Conservation (phyloP, 2,329 filamentous ascomycete species). For the Furcasterigmium furcatum region DNA sequence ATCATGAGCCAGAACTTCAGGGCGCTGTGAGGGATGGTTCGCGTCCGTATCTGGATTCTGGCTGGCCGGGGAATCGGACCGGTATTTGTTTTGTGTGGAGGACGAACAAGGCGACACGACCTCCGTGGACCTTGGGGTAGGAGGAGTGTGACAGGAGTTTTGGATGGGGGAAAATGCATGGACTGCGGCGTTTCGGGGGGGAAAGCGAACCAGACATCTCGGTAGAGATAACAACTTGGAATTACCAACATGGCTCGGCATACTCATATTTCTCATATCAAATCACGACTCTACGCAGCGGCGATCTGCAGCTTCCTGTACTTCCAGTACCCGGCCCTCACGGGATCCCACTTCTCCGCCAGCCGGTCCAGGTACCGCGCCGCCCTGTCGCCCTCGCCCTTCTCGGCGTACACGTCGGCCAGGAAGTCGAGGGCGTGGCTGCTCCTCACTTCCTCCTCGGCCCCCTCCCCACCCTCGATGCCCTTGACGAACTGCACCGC, state of each 20-base stretch:
- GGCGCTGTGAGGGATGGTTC: constrained; percentile 37
- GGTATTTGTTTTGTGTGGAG: too few relatives aligned
- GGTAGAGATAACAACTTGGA: background rate
- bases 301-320: constrained; percentile 36
- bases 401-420: constrained; percentile 62
- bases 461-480: constrained; percentile 32
- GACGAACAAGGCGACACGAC: too few relatives aligned
- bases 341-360: constrained; percentile 83
- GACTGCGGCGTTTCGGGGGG: background rate
- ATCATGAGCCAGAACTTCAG: constrained; percentile 73
- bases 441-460: constrained; percentile 52
- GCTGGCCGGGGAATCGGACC: constrained; percentile 6
- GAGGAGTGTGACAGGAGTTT: background rate
- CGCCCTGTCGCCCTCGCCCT: constrained; percentile 59
- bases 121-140: too few relatives aligned
- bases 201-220: background rate
- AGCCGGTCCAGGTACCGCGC: constrained; percentile 69
- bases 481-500: constrained; percentile 47
- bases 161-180: background rate
- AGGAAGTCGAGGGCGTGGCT: constrained; percentile 69
- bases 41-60: too few relatives aligned
- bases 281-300: background rate
- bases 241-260: background rate
- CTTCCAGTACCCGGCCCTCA: constrained; percentile 90
- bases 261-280: background rate